Evolutionary conservation across 345 rosid species (phyloP).

Genomic region (Conringia planisiliqua): DNA sequence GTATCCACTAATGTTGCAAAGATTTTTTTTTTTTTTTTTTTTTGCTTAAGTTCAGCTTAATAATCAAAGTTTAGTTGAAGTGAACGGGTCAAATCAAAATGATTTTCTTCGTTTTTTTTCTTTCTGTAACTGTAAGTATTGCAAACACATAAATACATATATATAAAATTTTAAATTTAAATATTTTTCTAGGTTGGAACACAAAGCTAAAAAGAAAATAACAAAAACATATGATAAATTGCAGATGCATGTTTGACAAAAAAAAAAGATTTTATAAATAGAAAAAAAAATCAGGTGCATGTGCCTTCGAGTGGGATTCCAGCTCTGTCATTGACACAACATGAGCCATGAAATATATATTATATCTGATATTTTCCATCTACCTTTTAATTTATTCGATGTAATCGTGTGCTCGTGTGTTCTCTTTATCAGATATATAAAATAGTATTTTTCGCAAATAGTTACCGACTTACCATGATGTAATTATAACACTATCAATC

Average conservation of each 20-base stretch:
- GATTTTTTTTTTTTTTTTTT: background rate
- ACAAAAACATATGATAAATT: slow-evolving; percentile 19
- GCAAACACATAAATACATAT: slow-evolving; percentile 30
- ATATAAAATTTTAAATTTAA: slow-evolving; percentile 25
- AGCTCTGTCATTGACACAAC: slow-evolving; percentile 54
- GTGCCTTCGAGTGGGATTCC: slow-evolving; percentile 68
- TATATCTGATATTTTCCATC: slow-evolving; percentile 25
- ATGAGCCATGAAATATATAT: slow-evolving; percentile 50
- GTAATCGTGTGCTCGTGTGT: slow-evolving; percentile 38
- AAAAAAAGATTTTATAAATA: background rate
- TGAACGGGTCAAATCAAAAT: background rate
- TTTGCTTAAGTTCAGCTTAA: background rate
- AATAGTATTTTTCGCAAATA: background rate
- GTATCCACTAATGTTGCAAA: background rate
- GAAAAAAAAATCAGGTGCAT: slow-evolving; percentile 34
- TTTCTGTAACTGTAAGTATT: background rate
- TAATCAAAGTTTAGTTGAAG: background rate
- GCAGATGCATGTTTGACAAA: background rate
- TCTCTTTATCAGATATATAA: background rate
- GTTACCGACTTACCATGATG: background rate
- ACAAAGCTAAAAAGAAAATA: slow-evolving; percentile 9
- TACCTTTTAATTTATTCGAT: slow-evolving; percentile 15
- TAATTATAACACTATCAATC: background rate
- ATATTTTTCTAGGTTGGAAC: slow-evolving; percentile 37
- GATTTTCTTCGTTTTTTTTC: background rate